Evolutionary conservation across 768 basidiomycete species (phyloP).

Genomic region (Suillus plorans): DNA sequence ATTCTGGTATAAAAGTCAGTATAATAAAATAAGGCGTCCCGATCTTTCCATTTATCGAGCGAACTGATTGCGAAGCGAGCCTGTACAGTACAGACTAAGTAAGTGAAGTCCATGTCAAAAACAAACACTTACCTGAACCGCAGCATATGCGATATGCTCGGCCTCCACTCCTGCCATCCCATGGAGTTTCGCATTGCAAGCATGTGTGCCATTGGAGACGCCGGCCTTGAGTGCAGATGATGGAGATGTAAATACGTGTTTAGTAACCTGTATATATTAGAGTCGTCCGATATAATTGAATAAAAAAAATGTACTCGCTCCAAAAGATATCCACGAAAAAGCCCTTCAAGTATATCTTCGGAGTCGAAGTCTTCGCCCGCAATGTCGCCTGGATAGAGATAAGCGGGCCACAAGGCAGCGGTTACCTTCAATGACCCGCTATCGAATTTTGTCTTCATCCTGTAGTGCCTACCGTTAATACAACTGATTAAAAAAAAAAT

Average conservation of each 20-base stretch:
- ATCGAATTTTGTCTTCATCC: neutral
- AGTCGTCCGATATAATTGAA: neutral
- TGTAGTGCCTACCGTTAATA: neutral
- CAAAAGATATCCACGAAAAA: slow-evolving; percentile 3
- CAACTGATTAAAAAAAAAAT: neutral
- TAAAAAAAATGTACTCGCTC: neutral
- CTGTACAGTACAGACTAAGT: too few species aligned
- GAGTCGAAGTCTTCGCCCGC: slow-evolving; percentile 4
- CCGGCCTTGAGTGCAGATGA: slow-evolving; percentile 2
- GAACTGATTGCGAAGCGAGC: too few species aligned
- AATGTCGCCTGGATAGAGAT: slow-evolving; percentile 5
- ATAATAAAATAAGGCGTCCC: too few species aligned
- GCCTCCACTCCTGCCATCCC: slow-evolving; percentile 2
- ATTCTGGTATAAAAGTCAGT: too few species aligned
- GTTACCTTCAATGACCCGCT: neutral
- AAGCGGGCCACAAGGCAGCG: slow-evolving; percentile 1
- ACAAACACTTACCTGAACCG: neutral
- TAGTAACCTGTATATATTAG: slow-evolving; percentile 2
- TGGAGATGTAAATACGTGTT: neutral
- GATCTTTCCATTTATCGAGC: too few species aligned
- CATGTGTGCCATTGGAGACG: neutral
- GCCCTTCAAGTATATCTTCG: neutral
- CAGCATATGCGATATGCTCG: too few species aligned
- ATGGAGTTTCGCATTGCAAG: slow-evolving; percentile 6
- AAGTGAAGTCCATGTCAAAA: neutral